A percentile compares a stretch with the other conserved stretches of the same genome.
phyloP scores from a whole-genome alignment of 768 basidiomycete genomes.

The Tricholoma flavovirens region DNA sequence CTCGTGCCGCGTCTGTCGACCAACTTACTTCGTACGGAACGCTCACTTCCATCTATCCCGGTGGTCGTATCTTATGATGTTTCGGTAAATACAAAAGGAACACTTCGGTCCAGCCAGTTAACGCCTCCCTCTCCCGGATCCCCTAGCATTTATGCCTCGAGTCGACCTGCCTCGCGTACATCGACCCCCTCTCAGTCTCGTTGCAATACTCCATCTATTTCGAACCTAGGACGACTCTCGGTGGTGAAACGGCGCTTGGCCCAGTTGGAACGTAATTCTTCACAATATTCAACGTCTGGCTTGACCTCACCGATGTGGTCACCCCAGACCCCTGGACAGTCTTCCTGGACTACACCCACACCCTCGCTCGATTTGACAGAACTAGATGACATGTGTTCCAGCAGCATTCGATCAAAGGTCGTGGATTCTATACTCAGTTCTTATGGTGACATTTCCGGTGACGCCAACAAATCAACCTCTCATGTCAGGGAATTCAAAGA shows the following conservation, averaged over 20 bases:
- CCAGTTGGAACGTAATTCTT: conserved; percentile 43
- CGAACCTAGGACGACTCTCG: conserved; percentile 53
- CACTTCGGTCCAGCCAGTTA: not conserved
- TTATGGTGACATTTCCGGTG: conserved; percentile 10
- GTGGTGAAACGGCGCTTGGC: conserved; percentile 64
- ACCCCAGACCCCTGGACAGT: conserved; percentile 2
- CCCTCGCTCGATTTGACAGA: not conserved
- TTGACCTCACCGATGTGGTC: conserved; percentile 8
- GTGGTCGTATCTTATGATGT: conserved; percentile 3
- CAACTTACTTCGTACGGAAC: conserved; percentile 19
- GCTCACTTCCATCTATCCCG: conserved; percentile 29
- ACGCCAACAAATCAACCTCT: not conserved
- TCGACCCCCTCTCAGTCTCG: conserved; percentile 12
- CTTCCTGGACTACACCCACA: not conserved
- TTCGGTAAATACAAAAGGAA: not conserved
- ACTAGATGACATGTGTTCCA: not conserved
- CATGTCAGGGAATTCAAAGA: not conserved
- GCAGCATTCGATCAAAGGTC: conserved; percentile 11
- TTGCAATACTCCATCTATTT: conserved; percentile 52
- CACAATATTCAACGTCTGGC: conserved; percentile 10
- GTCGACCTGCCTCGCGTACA: conserved; percentile 15
- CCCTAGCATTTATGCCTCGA: conserved; percentile 22
- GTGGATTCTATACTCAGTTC: conserved; percentile 23
- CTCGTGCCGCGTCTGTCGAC: not conserved
- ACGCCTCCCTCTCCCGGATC: conserved; percentile 14